phyloP scores from a whole-genome alignment of 257 asterid species.

The Solanum lycopersicoides region DNA sequence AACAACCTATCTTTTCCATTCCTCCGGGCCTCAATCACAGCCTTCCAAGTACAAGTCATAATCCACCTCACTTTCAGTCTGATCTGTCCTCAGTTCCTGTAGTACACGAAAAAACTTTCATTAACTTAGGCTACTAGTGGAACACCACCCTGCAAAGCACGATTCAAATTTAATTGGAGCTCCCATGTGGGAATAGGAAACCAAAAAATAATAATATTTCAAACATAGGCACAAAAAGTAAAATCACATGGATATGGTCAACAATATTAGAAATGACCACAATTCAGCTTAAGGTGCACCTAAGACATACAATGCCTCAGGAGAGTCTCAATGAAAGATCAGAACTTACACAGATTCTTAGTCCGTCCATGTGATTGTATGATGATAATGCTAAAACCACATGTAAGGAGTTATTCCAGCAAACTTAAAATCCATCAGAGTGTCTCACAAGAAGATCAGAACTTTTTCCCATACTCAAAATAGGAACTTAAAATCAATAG shows the following conservation, averaged over 20 bases:
- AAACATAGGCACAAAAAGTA: neutral
- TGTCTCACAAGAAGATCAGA: neutral
- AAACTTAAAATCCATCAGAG: neutral
- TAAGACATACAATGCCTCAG: neutral
- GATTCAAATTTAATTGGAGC: too few species aligned
- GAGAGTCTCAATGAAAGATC: too few species aligned
- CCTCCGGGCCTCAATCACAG: neutral
- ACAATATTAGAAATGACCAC: neutral
- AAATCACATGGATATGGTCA: neutral
- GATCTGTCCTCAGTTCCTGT: neutral
- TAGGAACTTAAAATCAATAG: too few species aligned
- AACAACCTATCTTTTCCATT: neutral
- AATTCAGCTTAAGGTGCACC: neutral
- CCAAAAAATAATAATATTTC: too few species aligned
- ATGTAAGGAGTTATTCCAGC: neutral
- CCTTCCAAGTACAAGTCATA: neutral
- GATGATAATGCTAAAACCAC: neutral
- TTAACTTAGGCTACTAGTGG: too few species aligned
- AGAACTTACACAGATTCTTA: neutral
- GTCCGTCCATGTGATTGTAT: neutral
- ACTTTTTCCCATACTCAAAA: too few species aligned
- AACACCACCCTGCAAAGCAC: too few species aligned
- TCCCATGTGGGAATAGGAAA: too few species aligned
- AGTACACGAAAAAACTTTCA: neutral
- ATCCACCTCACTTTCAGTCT: neutral